Evolutionary conservation across 2,329 filamentous ascomycete genomes (phyloP).

Genomic region (Raffaelea ambrosiae): DNA sequence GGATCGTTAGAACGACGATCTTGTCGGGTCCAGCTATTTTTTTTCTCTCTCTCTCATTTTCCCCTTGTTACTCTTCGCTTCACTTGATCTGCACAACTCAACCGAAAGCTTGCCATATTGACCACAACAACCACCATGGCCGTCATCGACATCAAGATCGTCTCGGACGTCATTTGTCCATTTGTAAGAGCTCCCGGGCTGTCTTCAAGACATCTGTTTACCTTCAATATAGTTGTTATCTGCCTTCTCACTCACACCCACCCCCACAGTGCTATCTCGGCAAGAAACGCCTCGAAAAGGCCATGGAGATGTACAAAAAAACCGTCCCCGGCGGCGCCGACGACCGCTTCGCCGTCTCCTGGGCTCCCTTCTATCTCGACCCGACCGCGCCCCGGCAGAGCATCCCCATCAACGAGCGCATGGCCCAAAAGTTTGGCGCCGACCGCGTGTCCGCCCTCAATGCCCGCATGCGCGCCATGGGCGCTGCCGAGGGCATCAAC

Average conservation of each 20-base stretch:
- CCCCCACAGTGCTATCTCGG: slow-evolving; percentile 62
- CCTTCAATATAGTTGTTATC: not conserved
- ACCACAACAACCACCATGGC: slow-evolving; percentile 43
- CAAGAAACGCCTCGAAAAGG: slow-evolving; percentile 63
- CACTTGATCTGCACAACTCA: too few species aligned
- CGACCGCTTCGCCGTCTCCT: slow-evolving; percentile 66
- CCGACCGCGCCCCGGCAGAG: slow-evolving; percentile 45
- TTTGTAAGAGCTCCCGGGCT: slow-evolving; percentile 26
- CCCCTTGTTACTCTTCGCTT: too few species aligned
- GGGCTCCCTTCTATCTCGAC: slow-evolving; percentile 76
- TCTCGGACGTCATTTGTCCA: slow-evolving; percentile 77
- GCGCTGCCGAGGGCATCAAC: slow-evolving; percentile 58
- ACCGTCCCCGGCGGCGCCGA: slow-evolving; percentile 46
- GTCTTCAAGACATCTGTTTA: not conserved
- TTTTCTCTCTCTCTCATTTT: too few species aligned
- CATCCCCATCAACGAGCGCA: slow-evolving; percentile 40
- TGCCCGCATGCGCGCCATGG: slow-evolving; percentile 41
- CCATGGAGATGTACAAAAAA: slow-evolving; percentile 58
- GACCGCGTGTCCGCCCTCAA: slow-evolving; percentile 31
- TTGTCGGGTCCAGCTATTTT: too few species aligned
- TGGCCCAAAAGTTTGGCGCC: slow-evolving; percentile 57
- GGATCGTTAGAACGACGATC: too few species aligned
- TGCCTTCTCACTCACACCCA: slow-evolving; percentile 14
- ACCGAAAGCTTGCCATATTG: too few species aligned
- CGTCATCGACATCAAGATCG: slow-evolving; percentile 66